Evolutionary conservation across 495 filamentous ascomycete genomes (phyloP).

Genomic region (Penicillium flavigenum): DNA sequence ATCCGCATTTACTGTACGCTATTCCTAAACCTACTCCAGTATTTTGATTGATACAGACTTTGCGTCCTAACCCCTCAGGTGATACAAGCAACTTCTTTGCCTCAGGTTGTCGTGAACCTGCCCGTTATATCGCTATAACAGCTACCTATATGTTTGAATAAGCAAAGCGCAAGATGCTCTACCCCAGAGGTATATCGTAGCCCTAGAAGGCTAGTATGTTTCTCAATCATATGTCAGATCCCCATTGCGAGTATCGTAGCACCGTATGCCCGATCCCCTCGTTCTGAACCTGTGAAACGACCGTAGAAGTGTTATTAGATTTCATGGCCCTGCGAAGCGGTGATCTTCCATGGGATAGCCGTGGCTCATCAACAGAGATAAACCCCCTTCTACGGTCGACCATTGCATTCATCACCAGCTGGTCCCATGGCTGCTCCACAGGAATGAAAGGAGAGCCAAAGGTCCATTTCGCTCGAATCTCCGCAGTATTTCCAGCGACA

Average conservation of each 20-base stretch:
- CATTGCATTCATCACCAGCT: conserved; percentile 5
- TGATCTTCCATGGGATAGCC: background rate
- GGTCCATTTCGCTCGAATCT: background rate
- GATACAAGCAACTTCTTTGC: too few species aligned
- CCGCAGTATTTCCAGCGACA: background rate
- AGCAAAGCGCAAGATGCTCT: too few species aligned
- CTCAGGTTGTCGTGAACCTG: too few species aligned
- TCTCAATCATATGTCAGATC: background rate
- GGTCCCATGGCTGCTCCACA: background rate
- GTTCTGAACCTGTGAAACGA: background rate
- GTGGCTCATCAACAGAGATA: conserved; percentile 1
- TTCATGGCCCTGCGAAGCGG: background rate
- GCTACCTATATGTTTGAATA: too few species aligned
- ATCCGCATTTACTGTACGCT: too few species aligned
- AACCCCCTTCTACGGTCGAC: background rate
- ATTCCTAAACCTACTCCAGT: too few species aligned
- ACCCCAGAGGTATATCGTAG: too few species aligned
- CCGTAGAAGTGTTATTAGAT: background rate
- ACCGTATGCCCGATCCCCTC: background rate
- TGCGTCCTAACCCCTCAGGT: too few species aligned
- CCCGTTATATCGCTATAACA: too few species aligned
- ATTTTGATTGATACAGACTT: too few species aligned
- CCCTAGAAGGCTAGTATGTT: background rate
- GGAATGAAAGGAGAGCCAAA: background rate
- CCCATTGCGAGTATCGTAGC: background rate